These are phyloP conservation scores for Candida wancherniae DNA, from an alignment of 805 yeast species.

Conservation along the genomic window DNA sequence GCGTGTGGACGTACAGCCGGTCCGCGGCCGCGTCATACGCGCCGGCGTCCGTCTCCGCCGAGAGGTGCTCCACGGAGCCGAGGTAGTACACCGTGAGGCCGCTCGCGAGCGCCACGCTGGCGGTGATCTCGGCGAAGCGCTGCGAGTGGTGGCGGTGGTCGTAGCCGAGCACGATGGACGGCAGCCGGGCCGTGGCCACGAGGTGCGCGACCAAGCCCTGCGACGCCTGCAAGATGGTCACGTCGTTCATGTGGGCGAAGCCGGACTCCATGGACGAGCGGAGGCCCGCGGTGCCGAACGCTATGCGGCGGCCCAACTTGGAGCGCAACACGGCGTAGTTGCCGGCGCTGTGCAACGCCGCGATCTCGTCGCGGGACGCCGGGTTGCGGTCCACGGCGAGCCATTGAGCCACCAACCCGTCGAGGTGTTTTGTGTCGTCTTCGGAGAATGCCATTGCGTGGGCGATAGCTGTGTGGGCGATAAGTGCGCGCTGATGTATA, in stretches of 20 bases:
- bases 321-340: conserved; percentile 44
- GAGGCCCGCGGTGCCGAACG: conserved; percentile 93
- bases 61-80: conserved; percentile 37
- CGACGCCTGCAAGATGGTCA: conserved; percentile 85
- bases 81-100: conserved; percentile 70
- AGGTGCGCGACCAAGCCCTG: conserved; percentile 67
- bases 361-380: conserved; percentile 54
- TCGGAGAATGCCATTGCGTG: no score
- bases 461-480: no score
- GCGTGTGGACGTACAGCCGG: conserved; percentile 61
- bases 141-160: conserved; percentile 85
- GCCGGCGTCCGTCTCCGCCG: conserved; percentile 20
- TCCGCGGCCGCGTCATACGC: conserved; percentile 5
- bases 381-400: conserved; percentile 32
- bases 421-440: conserved; percentile 9
- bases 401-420: conserved; percentile 33
- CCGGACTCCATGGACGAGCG: conserved; percentile 90
- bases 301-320: conserved; percentile 55
- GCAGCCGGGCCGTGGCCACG: conserved; percentile 16
- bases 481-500: no score
- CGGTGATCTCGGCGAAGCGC: conserved; percentile 74
- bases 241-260: conserved; percentile 79
- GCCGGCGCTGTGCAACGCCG: conserved; percentile 32
- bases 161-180: conserved; percentile 73
- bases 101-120: conserved; percentile 60